Base-by-base conservation (phyloP, 2,329 filamentous ascomycete species). In the Aspergillus spinulosporus region DNA sequence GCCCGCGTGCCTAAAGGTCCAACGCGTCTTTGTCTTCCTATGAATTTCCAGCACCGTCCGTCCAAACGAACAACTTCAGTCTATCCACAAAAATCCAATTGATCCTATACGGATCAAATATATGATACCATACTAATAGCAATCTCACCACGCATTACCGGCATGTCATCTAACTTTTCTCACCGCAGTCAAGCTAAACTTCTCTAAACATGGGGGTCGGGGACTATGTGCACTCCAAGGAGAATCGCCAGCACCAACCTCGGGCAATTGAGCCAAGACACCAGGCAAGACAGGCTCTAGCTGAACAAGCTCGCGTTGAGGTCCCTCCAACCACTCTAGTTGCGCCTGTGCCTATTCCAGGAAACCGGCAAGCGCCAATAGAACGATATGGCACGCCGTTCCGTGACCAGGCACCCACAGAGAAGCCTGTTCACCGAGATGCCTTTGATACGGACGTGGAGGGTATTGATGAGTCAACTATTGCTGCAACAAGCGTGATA, bases 391-490 rank as follows among this genome's bases (percentile, higher is more conserved):
- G 62, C 50, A 54, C 59, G 40, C 57, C 57, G 15, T 59, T 61
- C 34, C 58, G 62, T 34, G 61, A 61, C 12, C 61, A 63, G 36
- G 57, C 51, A 21, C 49, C 56, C 32, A 49, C 53, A 31, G 59
- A 62, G 39, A 60, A 62, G 50, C 58, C 46, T 49, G 54, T 43
- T 14, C 64, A 66, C 31, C 64, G 65, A 32, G 73, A 76, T 57
- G 64, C 69, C 58, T 77, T 77, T 59, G 74, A 77, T 57, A 77
- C 74, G 3, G 74, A 77, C 59, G 72, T 76, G 6, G 74, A 77
- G 56, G 74, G 69, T 9, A 63, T 76, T 7, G 74, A 77, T 65
- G 74, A 77, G 59, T 76, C 74, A 3, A 76, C 74, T 5, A 69
- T 75, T 62, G 70, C 68, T 2, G 70, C 64, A 15, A 72, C 69